phyloP scores from a whole-genome alignment of 2,329 filamentous ascomycete genomes.

The Fusarium anguioides region DNA sequence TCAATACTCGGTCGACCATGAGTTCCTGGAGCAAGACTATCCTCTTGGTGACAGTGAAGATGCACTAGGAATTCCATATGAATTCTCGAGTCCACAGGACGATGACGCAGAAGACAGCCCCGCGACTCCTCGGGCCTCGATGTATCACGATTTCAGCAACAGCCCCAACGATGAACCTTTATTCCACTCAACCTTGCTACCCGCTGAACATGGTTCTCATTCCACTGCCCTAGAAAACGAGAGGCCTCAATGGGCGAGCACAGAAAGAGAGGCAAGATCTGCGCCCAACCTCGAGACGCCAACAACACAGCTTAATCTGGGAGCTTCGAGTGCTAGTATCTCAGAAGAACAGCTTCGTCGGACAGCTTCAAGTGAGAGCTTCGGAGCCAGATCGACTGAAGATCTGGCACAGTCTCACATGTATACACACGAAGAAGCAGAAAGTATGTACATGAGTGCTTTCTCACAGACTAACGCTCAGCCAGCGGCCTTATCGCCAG shows the following conservation, averaged over 20 bases:
- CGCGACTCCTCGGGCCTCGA: slow-evolving; percentile 66
- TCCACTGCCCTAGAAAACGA: slow-evolving; percentile 35
- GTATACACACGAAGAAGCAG: slow-evolving; percentile 82
- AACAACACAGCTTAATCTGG: slow-evolving; percentile 29
- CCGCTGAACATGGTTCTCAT: slow-evolving; percentile 25
- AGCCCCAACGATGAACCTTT: slow-evolving; percentile 42
- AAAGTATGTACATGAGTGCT: slow-evolving; percentile 88
- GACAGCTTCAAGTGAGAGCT: slow-evolving; percentile 30
- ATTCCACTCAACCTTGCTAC: slow-evolving; percentile 46
- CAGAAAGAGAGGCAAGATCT: slow-evolving; percentile 35
- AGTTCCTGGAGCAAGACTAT: slow-evolving; percentile 40
- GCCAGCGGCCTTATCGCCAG: slow-evolving; percentile 12
- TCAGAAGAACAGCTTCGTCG: slow-evolving; percentile 20
- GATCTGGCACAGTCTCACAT: slow-evolving; percentile 73
- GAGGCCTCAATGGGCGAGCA: slow-evolving; percentile 34
- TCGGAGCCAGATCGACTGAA: slow-evolving; percentile 47
- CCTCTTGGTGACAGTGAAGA: slow-evolving; percentile 64
- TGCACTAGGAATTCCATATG: slow-evolving; percentile 67
- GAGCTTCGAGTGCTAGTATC: slow-evolving; percentile 6
- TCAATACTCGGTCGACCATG: slow-evolving; percentile 37
- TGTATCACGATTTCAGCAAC: slow-evolving; percentile 53
- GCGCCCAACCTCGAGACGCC: slow-evolving; percentile 35
- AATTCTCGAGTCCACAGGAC: slow-evolving; percentile 54
- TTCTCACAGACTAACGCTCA: slow-evolving; percentile 62
- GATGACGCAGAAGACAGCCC: slow-evolving; percentile 53